phyloP scores from a whole-genome alignment of 768 basidiomycete genomes.

The Tylopilus felleus region DNA sequence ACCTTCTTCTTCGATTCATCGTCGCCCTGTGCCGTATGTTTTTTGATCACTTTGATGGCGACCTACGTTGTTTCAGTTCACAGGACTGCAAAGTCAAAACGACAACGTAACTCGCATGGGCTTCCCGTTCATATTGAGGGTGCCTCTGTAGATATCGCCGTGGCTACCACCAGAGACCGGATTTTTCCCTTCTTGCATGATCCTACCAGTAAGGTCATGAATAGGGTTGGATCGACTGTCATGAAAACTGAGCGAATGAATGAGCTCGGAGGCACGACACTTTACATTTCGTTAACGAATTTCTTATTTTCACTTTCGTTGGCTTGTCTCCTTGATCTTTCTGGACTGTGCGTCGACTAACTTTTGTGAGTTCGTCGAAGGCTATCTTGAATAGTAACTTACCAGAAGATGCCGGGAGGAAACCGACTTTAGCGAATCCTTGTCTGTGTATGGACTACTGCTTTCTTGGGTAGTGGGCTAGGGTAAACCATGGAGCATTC shows the following conservation, averaged over 20 bases:
- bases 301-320: slow-evolving; percentile 1
- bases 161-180: slow-evolving; percentile 22
- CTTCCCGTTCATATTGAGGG: slow-evolving; percentile 10
- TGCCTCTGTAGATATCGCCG: slow-evolving; percentile 20
- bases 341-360: slow-evolving; percentile 9
- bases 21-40: slow-evolving; percentile 13
- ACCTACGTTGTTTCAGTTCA: slow-evolving; percentile 11
- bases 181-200: slow-evolving; percentile 4
- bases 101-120: slow-evolving; percentile 7
- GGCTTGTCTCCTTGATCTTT: neutral
- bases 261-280: neutral
- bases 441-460: neutral
- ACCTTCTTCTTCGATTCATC: slow-evolving; percentile 18
- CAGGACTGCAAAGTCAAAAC: neutral
- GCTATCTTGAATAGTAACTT: neutral
- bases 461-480: slow-evolving; percentile 6
- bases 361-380: neutral
- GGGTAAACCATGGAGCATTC: neutral
- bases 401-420: neutral
- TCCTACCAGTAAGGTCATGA: slow-evolving; percentile 15
- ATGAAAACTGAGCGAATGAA: neutral
- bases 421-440: neutral
- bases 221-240: slow-evolving; percentile 10
- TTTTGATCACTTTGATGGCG: slow-evolving; percentile 26
- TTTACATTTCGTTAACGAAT: slow-evolving; percentile 14